Evolutionary conservation across 352 stramenopile genomes (phyloP).

Genomic region (Pythium brassicae): DNA sequence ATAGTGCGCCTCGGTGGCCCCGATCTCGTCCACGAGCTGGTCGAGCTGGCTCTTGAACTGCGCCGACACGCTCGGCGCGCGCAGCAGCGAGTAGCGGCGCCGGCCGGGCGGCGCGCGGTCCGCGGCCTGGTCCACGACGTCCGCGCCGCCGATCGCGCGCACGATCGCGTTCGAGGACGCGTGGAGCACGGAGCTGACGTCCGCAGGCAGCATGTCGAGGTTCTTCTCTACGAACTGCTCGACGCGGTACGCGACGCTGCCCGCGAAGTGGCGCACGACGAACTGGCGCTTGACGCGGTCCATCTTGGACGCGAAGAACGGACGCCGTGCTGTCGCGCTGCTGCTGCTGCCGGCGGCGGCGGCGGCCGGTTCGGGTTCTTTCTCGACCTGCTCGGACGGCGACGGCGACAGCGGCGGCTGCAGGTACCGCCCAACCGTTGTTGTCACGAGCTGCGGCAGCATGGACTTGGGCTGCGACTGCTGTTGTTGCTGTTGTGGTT

Average conservation of each 20-base stretch:
- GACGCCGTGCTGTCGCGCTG: conserved; percentile 15
- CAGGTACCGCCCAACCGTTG: conserved; percentile 65
- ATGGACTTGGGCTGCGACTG: conserved; percentile 41
- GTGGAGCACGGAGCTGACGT: conserved; percentile 47
- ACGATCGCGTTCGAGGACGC: conserved; percentile 68
- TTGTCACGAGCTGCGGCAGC: conserved; percentile 54
- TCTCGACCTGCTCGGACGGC: conserved; percentile 25
- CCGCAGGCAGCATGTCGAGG: conserved; percentile 67
- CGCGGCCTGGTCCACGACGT: conserved; percentile 33
- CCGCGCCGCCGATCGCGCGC: conserved; percentile 40
- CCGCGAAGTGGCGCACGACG: conserved; percentile 79
- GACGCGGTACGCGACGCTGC: conserved; percentile 68
- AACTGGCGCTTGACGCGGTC: conserved; percentile 82
- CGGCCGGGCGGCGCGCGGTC: conserved; percentile 22
- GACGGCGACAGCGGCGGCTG: conserved; percentile 33
- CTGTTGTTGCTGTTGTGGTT: too few relatives aligned
- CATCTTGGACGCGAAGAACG: conserved; percentile 80
- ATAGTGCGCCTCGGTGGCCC: conserved; percentile 95
- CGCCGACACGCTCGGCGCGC: conserved; percentile 75
- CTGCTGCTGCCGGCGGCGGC: too few relatives aligned
- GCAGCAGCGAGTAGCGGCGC: conserved; percentile 47
- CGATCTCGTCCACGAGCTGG: conserved; percentile 92
- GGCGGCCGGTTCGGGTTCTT: conserved; percentile 21
- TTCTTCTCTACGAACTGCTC: conserved; percentile 87
- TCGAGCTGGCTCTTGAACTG: conserved; percentile 95